These are phyloP conservation scores for Trametopsis cervina DNA, from an alignment of 768 basidiomycete species.

Conservation along the genomic window DNA sequence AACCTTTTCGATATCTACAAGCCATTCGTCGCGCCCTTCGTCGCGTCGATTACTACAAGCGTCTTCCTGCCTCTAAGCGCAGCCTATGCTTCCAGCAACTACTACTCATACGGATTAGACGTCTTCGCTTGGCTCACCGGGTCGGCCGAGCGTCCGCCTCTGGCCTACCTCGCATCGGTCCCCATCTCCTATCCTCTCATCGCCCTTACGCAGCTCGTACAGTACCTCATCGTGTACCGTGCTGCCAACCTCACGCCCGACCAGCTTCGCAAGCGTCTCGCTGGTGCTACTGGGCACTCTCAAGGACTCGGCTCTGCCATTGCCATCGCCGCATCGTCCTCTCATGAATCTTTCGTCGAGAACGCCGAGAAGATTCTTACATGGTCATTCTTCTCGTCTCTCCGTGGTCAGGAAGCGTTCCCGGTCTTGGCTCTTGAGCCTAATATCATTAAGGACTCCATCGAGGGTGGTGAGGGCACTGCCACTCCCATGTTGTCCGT, in stretches of 20 bases:
- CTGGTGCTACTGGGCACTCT: conserved; percentile 93
- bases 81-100: conserved; percentile 49
- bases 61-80: conserved; percentile 68
- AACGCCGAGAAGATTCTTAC: conserved; percentile 81
- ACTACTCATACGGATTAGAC: conserved; percentile 79
- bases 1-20: conserved; percentile 86
- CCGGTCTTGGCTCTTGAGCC: conserved; percentile 89
- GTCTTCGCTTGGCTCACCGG: conserved; percentile 81
- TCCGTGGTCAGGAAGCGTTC: conserved; percentile 92
- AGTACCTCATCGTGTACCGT: conserved; percentile 80
- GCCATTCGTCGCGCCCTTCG: conserved; percentile 74
- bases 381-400: conserved; percentile 91
- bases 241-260: conserved; percentile 72
- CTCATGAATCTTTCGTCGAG: conserved; percentile 63
- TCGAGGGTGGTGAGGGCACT: conserved; percentile 89
- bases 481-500: conserved; percentile 94
- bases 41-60: conserved; percentile 53
- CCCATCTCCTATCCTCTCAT: conserved; percentile 95
- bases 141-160: conserved; percentile 59
- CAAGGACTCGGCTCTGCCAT: conserved; percentile 97
- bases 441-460: conserved; percentile 74
- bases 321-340: conserved; percentile 72
- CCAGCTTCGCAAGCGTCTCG: conserved; percentile 66
- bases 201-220: conserved; percentile 90
- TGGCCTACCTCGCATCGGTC: conserved; percentile 85